Percentiles rank a stretch among this genome's conserved stretches.
Conservation (phyloP, 2,329 filamentous ascomycete species). For the Phaeoacremonium minimum region DNA sequence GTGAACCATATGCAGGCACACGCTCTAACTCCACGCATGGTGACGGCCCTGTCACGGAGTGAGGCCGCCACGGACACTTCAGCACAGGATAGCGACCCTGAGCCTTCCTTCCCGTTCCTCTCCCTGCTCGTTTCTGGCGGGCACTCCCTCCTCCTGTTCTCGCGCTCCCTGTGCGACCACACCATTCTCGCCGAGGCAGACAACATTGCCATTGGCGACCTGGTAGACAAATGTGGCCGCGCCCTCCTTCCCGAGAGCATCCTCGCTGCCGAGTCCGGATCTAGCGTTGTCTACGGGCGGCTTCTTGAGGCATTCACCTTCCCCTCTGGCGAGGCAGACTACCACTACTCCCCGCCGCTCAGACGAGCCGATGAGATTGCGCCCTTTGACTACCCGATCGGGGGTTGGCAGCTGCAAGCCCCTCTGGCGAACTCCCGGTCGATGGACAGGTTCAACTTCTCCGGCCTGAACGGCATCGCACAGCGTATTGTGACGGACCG, state of each 20-base stretch:
- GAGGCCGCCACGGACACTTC: slow-evolving; percentile 5
- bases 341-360: slow-evolving; percentile 53
- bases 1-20: slow-evolving; percentile 99
- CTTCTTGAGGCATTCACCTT: slow-evolving; percentile 79
- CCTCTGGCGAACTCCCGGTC: slow-evolving; percentile 57
- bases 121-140: slow-evolving; percentile 88
- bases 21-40: slow-evolving; percentile 79
- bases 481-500: slow-evolving; percentile 39
- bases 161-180: slow-evolving; percentile 64
- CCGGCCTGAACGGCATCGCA: slow-evolving; percentile 56
- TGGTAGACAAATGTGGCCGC: slow-evolving; percentile 82
- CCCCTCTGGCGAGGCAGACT: slow-evolving; percentile 32
- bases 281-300: slow-evolving; percentile 75
- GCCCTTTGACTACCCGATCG: slow-evolving; percentile 29
- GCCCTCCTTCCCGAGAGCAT: slow-evolving; percentile 62
- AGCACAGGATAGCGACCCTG: background rate
- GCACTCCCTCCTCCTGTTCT: slow-evolving; percentile 82
- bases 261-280: slow-evolving; percentile 35
- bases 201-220: slow-evolving; percentile 88
- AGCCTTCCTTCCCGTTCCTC: slow-evolving; percentile 74
- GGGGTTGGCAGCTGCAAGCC: slow-evolving; percentile 65
- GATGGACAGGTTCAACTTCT: slow-evolving; percentile 71
- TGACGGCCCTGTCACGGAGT: slow-evolving; percentile 47
- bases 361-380: slow-evolving; percentile 55
- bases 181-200: slow-evolving; percentile 65